Base-by-base conservation (phyloP, 2,329 filamentous ascomycete genomes). In the Raffaelea deltoideospora region DNA sequence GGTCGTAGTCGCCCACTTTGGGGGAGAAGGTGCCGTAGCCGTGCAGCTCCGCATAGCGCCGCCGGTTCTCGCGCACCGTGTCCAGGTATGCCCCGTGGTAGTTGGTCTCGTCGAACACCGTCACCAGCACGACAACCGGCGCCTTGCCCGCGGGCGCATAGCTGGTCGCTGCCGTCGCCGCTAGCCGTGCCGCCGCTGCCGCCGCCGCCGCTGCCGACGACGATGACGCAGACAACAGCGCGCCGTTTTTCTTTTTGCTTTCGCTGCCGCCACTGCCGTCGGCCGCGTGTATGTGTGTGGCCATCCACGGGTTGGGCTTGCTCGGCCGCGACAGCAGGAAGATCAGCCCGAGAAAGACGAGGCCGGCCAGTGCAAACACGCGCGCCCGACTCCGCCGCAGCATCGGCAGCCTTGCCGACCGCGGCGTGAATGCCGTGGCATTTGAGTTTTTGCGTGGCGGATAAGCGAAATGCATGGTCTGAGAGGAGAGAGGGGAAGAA, bases 21-120 rank as follows among this genome's bases (percentile, higher is more conserved):
- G 83, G 74, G 54, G 93, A 80, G 66, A 95, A 87, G 29, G 79
- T 81, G 27, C 74, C 69, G 57, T 98, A 96, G 47, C 87, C 88
- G 60, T 96, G 86, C 53, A 73, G 78, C 45, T 72, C 69, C 8
- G 88, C 90, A 59, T 96, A 98, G 43, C 80, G 70, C 50, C 79
- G 68, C 48, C 90, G 67, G 56, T 98, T 98, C 47, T 82, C 72
- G 53, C 75, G 79, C 43, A 98, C 72, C 48, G 74, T 74, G 40
- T 79, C 65, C 38, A 79, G 64, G 58, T 88, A 92, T 30, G 64
- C 65, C 24, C 72, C 61, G 50, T 73, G 75, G 48, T 79, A 72
- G 28, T 58, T 63, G 35, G 65, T 63, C 40, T 75, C 68, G 53
- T 95, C 83, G 38, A 95, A 59, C 9, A 88, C 74, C 2, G 90